Base-by-base conservation (phyloP, 2,329 filamentous ascomycete genomes). In the Malbranchea zuffiana region DNA sequence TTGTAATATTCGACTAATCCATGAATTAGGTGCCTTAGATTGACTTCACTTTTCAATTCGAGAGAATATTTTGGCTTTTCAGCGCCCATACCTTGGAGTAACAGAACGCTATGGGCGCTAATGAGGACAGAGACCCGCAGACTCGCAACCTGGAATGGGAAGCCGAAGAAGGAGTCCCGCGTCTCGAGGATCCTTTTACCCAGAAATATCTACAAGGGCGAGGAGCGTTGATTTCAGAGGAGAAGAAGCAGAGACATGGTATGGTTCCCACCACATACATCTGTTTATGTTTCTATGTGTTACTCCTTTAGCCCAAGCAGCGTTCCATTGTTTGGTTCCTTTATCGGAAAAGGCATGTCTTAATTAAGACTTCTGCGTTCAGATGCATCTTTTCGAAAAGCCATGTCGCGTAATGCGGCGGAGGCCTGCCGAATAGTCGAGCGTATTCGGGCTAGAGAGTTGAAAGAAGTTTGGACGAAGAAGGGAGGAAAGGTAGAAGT, bases 201-300 rank as follows among this genome's bases (percentile, higher is more conserved):
- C 75, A 84, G 50, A 77, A 88, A 55, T 95, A 93, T 53, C 64
- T 93, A 25, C 62, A 74, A 28, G 84, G 84, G 15, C 75, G 87
- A 34, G 71, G 80, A 49, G 77, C 75, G 17, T 70, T 96, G 35
- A 80, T 94, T 40, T 69, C 69, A 12, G 74, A 93, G 54, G 90
- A 96, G 58, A 79, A 83, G 59, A 81, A 78, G 50, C 74, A 82
- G 51, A 77, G 87, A 41, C 86, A 85, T 56, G 86, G 84, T 82
- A 57, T 18, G 36, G 6, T 16, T 5, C 12, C 24, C 12, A 3
- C 19, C 17, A 3, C 13, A 7, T 12, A n/a, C 23, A 12, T 20
- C 10, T 12, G 12, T 32, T 32, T 20, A 12, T 12, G 18, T n/a
- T 20, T 6, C 17, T 10, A 6, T 20, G 1, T 24, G 19, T 3